phyloP scores from a whole-genome alignment of 2,329 filamentous ascomycete genomes.

The Ophiocordyceps unilateralis region DNA sequence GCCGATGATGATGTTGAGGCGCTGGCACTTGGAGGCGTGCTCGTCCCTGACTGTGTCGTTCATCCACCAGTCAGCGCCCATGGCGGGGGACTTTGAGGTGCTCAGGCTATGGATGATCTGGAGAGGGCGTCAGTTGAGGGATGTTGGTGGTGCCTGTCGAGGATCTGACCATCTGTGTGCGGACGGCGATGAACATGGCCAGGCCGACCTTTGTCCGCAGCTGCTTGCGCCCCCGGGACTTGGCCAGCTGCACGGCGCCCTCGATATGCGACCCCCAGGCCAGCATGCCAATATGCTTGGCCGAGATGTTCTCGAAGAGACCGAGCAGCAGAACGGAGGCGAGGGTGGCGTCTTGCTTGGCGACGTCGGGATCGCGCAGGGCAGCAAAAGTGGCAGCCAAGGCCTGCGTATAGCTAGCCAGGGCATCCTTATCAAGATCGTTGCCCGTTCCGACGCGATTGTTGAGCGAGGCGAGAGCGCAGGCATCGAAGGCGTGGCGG shows the following conservation, averaged over 20 bases:
- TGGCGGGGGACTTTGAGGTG: slow-evolving; percentile 30
- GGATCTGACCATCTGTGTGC: slow-evolving; percentile 43
- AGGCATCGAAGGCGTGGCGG: slow-evolving; percentile 39
- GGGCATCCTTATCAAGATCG: slow-evolving; percentile 20
- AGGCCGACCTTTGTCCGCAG: slow-evolving; percentile 33
- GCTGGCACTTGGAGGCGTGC: slow-evolving; percentile 28
- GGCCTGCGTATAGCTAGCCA: slow-evolving; percentile 37
- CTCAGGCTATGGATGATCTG: slow-evolving; percentile 40
- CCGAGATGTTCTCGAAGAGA: slow-evolving; percentile 42
- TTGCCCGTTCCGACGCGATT: slow-evolving; percentile 25
- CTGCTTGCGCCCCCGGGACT: slow-evolving; percentile 37
- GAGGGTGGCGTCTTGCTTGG: slow-evolving; percentile 38
- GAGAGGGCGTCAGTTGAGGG: not conserved
- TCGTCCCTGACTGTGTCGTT: slow-evolving; percentile 31
- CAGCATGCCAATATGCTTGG: slow-evolving; percentile 33
- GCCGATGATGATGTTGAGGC: slow-evolving; percentile 33
- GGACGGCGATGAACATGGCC: slow-evolving; percentile 39
- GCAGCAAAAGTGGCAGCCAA: slow-evolving; percentile 34
- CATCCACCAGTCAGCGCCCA: slow-evolving; percentile 44
- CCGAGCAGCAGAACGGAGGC: slow-evolving; percentile 42
- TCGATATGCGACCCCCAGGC: slow-evolving; percentile 49
- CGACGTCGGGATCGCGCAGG: slow-evolving; percentile 29
- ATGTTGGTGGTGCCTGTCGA: no score
- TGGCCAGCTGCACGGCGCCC: slow-evolving; percentile 43
- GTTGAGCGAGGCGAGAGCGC: slow-evolving; percentile 37